Percentiles rank a stretch among this genome's conserved stretches.
Conservation (phyloP, 2,329 filamentous ascomycete genomes). For the Colletotrichum siamense region DNA sequence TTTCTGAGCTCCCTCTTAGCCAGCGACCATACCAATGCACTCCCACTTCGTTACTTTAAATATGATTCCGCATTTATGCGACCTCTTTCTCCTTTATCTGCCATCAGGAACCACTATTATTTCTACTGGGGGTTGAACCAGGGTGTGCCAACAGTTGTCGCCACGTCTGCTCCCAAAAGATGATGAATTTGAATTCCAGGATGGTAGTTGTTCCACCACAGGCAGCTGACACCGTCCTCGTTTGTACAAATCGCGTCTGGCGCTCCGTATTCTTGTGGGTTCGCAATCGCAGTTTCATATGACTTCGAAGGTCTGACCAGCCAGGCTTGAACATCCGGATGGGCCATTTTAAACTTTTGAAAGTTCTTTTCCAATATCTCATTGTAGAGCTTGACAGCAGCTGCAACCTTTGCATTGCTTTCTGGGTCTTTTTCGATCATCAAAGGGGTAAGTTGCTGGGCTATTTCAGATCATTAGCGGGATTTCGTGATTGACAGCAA, state of each 20-base stretch:
- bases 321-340: slow-evolving; percentile 51
- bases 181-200: background rate
- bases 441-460: slow-evolving; percentile 50
- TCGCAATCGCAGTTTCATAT: slow-evolving; percentile 56
- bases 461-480: background rate
- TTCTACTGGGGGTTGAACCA: background rate
- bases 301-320: slow-evolving; percentile 56
- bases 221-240: background rate
- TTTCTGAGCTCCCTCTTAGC: background rate
- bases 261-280: slow-evolving; percentile 46
- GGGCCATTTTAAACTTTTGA: slow-evolving; percentile 20
- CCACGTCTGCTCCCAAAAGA: background rate
- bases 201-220: slow-evolving; percentile 4
- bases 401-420: slow-evolving; percentile 42
- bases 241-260: background rate
- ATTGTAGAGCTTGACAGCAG: slow-evolving; percentile 38
- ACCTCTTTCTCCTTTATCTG: background rate
- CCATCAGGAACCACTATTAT: background rate
- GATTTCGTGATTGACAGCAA: background rate
- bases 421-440: slow-evolving; percentile 56
- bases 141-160: background rate
- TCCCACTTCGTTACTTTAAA: background rate
- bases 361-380: slow-evolving; percentile 50
- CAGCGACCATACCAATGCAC: background rate
- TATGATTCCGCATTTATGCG: background rate